Conservation (phyloP, 2,329 filamentous ascomycete genomes). For the Alternaria sp. region DNA sequence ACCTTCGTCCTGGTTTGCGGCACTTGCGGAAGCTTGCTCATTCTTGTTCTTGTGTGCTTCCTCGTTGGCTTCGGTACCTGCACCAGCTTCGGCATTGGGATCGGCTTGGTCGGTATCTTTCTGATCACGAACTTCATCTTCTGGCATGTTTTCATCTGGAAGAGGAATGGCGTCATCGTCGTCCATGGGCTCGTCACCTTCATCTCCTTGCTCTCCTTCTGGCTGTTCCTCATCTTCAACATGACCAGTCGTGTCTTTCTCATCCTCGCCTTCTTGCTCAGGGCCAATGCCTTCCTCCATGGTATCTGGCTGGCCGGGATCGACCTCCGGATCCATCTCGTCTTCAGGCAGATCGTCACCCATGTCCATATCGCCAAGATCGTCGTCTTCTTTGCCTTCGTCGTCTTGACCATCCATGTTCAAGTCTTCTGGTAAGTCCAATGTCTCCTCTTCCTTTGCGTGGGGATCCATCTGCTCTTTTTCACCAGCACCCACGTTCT, state of each 20-base stretch:
- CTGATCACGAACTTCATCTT: conserved; percentile 56
- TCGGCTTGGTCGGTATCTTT: conserved; percentile 61
- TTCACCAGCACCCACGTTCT: conserved; percentile 71
- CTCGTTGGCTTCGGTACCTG: conserved; percentile 71
- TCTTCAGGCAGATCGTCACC: conserved; percentile 47
- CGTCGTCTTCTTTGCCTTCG: conserved; percentile 62
- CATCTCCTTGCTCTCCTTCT: conserved; percentile 56
- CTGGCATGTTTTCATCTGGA: conserved; percentile 62
- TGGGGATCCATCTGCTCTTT: conserved; percentile 75
- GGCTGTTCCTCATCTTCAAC: conserved; percentile 52
- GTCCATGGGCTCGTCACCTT: conserved; percentile 58
- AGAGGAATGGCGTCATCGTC: conserved; percentile 49
- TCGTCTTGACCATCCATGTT: conserved; percentile 75
- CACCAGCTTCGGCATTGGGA: conserved; percentile 66
- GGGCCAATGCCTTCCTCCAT: conserved; percentile 44
- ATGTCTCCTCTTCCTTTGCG: conserved; percentile 79
- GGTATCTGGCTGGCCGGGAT: conserved; percentile 41
- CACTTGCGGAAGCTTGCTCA: conserved; percentile 64
- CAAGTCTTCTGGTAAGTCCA: conserved; percentile 89
- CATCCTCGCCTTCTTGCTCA: conserved; percentile 46
- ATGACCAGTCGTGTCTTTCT: conserved; percentile 46
- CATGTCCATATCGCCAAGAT: conserved; percentile 47
- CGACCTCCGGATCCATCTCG: conserved; percentile 42
- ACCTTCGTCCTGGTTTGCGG: conserved; percentile 70
- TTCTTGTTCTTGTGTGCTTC: conserved; percentile 63